Evolutionary conservation across 1,284 basidiomycete genomes (phyloP), one percentile per base, ranked within the genome.

Genomic region (Cutaneotrichosporon arboriforme): DNA sequence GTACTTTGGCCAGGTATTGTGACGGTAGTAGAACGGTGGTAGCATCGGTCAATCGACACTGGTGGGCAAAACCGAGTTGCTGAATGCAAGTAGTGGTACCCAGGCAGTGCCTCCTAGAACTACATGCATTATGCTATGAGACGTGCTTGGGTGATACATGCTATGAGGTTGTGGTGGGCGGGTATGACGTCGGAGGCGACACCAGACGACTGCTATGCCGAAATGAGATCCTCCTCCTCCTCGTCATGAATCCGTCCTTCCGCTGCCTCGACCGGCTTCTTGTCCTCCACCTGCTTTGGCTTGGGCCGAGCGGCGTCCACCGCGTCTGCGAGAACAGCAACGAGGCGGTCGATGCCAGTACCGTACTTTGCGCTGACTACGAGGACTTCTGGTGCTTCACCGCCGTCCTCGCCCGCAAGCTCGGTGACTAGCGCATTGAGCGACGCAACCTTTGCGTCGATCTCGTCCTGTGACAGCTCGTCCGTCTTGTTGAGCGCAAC

Each of bases 401-500:
- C 46, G 7, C 26, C 26, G 26, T 31, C 26, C 9, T 44, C 51
- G 20, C 35, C 36, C 9, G 8, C 48, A 1, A 51, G 31, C 43
- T 79, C 76, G 12, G 41, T 31, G 10, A 65, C 49, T 2, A 47
- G 56, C 8, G 43, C 38, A 36, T 56, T 20, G 14, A 78, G 74
- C 1, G 83, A 78, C 4, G 78, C 78, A 17, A 75, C 64, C 34
- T 52, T 66, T 49, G 55, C 61, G 46, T 52, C 63, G 44, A 72
- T 65, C 4, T 55, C 21, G 3, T 65, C 74, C 36, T 70, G 70
- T 21, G 77, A 80, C 2, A 92, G 80, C 40, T 88, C 70, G 74
- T 98, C 94, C 0, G 90, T 92, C 75, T 98, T 97, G 79, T 97
- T 98, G 17, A 91, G 88, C 20, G 97, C 79, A 22, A 99, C 85